Base-by-base conservation (phyloP, 1,284 basidiomycete species). In the Microstroma glucosiphilum region DNA sequence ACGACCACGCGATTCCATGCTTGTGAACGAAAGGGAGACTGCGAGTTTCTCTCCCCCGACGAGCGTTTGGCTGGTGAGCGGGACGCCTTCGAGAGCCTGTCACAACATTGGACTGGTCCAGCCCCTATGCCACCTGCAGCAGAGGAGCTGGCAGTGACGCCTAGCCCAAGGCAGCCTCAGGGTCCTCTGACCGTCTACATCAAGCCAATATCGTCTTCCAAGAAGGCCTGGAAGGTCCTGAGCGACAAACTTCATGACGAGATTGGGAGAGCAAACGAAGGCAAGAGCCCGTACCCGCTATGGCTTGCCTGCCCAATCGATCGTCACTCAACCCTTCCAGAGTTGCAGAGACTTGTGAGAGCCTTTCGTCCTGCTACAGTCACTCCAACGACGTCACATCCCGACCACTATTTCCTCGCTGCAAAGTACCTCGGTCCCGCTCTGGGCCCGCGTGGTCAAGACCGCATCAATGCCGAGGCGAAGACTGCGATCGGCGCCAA, bases 241-340 rank as follows among this genome's bases (percentile, higher is more conserved):
- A 19, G 19, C 12, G 37, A 15, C 23, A 13, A 11, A 13, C 15
- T 37, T 15, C 43, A 37, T 12, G 40, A 12, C 9, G 43, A 58
- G 57, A 12, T 41, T n/a, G 57, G 46, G n/a, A 41, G 11, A 23
- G 41, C 40, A 23, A 11, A 15, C 17, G 15, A 17, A 13, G 57
- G 51, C 15, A 25, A 23, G 15, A 25, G 21, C 15, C 13, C 15
- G 21, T 54, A 54, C 51, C 51, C 51, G 21, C 21, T 25, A 3
- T 54, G 51, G 51, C 51, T 54, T 25, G 51, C 51, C n/a, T 54
- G 51, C 0, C 90, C 92, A 0, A 82, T 94, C 0, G 86, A 87
- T 3, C 85, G 92, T 0, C 92, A 96, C 73, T 92, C 91, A 0
- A 83, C 89, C 0, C 83, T 93, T 0, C 89, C 89, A 0, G 92